phyloP scores from a whole-genome alignment of 2,329 filamentous ascomycete genomes.

The Aspergillus sp. region DNA sequence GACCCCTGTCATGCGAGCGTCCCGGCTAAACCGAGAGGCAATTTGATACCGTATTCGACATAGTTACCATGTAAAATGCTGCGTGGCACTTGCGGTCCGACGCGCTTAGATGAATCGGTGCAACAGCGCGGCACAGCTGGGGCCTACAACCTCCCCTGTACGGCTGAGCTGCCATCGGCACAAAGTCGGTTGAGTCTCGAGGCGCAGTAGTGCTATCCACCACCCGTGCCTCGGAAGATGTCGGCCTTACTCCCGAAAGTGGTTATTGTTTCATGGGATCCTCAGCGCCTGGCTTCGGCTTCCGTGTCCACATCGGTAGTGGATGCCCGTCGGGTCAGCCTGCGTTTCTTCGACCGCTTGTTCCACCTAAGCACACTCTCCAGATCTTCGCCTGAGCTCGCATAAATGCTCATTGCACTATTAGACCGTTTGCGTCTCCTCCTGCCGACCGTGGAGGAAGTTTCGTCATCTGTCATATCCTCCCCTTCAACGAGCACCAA shows the following conservation, averaged over 20 bases:
- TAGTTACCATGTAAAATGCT: neutral
- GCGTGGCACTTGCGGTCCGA: neutral
- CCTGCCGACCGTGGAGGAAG: conserved; percentile 6
- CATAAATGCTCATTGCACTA: conserved; percentile 24
- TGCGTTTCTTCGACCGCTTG: conserved; percentile 33
- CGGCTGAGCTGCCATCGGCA: neutral
- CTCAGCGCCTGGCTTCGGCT: conserved; percentile 24
- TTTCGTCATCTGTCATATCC: conserved; percentile 29
- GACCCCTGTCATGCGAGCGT: neutral
- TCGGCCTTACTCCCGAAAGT: neutral
- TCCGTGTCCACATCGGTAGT: conserved; percentile 31
- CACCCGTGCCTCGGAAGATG: neutral
- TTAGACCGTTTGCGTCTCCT: conserved; percentile 28
- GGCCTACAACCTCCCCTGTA: neutral
- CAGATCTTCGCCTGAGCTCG: conserved; percentile 31
- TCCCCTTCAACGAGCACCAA: conserved; percentile 60
- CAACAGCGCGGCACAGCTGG: neutral
- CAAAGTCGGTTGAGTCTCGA: neutral
- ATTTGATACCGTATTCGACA: neutral
- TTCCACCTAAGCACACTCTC: conserved; percentile 26
- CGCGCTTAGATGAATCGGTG: neutral
- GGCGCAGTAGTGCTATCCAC: neutral
- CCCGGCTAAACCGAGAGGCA: neutral
- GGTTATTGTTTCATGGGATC: conserved; percentile 4
- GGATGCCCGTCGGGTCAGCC: conserved; percentile 24